Base-by-base conservation (phyloP, 2,329 filamentous ascomycete species). In the Ophiocordyceps unilateralis region DNA sequence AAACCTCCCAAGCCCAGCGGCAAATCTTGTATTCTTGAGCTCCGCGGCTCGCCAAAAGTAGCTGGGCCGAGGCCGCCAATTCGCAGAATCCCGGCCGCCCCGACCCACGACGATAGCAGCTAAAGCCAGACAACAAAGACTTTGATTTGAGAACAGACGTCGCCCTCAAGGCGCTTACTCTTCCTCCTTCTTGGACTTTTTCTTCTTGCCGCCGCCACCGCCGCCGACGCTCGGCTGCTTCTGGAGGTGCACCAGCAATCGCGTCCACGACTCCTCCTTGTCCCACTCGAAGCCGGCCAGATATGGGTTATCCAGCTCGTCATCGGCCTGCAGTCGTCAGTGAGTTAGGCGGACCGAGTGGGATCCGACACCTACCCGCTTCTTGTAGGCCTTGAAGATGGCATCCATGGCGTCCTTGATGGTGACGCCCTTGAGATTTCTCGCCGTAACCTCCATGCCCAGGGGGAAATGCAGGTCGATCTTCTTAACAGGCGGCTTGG, bases 251-350 rank as follows among this genome's bases (percentile, higher is more conserved):
- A 95, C 87, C 55, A 93, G 70, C 56, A 96, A 74, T 50, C 78
- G 76, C 43, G 84, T 89, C 79, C 86, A 94, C 58, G 78, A 86
- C 65, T 93, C 85, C 53, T 93, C 83, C 61, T 82, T 84, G 65
- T 94, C 83, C 88, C 88, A 95, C 71, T 94, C 87, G 68, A 96
- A 95, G 51, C 89, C 89, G 55, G 81, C 81, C 52, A 96, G 80
- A 71, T 88, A 86, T 49, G 88, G 85, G 51, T 75, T 71, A 44
- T 89, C 83, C 47, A 96, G 72, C 62, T 95, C 89, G 60, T 96
- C 89, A 56, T 96, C 89, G 47, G 81, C 74, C 88, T 94, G 21
- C 6, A 14, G 8, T 19, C 11, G 15, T 42, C 43, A 42, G 48
- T 37, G 50, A 38, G 21, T 23, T 8, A 43, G 43, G 10, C 26